A percentile compares a stretch with the other conserved stretches of the same genome.
phyloP scores from a whole-genome alignment of 495 filamentous ascomycete species.

The Annulohypoxylon bovei region DNA sequence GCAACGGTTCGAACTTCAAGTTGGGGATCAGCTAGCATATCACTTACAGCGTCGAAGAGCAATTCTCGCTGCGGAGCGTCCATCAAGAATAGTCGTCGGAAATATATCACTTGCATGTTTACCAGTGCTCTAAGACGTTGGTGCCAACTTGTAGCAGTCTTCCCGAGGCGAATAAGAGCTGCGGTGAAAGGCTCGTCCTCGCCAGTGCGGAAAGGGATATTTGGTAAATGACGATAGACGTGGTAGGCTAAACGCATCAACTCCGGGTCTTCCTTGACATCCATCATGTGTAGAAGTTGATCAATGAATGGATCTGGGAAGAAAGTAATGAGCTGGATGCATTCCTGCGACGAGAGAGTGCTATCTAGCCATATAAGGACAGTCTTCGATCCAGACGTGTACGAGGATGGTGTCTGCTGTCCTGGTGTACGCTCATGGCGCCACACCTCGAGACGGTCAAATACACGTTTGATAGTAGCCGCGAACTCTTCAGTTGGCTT shows the following conservation, averaged over 20 bases:
- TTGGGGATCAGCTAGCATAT: constrained; percentile 92
- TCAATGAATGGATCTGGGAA: constrained; percentile 90
- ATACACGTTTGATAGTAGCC: constrained; percentile 76
- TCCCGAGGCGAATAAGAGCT: constrained; percentile 88
- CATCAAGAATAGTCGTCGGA: constrained; percentile 95
- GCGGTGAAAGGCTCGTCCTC: constrained; percentile 85
- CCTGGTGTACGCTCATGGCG: constrained; percentile 83
- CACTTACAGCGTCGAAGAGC: constrained; percentile 88
- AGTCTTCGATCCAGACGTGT: constrained; percentile 96
- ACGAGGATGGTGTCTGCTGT: constrained; percentile 91
- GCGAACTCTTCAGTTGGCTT: constrained; percentile 77
- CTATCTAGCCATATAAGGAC: constrained; percentile 95
- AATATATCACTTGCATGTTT: constrained; percentile 99
- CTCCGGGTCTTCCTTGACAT: constrained; percentile 98
- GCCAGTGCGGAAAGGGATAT: constrained; percentile 90
- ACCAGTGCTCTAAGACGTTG: constrained; percentile 96
- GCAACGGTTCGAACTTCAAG: constrained; percentile 96
- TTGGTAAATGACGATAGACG: constrained; percentile 95
- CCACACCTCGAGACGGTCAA: constrained; percentile 86
- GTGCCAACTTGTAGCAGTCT: constrained; percentile 89
- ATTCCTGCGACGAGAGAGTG: constrained; percentile 90
- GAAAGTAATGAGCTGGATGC: constrained; percentile 88
- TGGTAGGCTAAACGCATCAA: constrained; percentile 95
- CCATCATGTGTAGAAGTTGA: constrained; percentile 98
- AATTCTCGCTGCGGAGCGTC: constrained; percentile 75